These are phyloP conservation scores for Ascosphaera apis DNA, from an alignment of 2,329 filamentous ascomycete genomes.

Conservation along the genomic window DNA sequence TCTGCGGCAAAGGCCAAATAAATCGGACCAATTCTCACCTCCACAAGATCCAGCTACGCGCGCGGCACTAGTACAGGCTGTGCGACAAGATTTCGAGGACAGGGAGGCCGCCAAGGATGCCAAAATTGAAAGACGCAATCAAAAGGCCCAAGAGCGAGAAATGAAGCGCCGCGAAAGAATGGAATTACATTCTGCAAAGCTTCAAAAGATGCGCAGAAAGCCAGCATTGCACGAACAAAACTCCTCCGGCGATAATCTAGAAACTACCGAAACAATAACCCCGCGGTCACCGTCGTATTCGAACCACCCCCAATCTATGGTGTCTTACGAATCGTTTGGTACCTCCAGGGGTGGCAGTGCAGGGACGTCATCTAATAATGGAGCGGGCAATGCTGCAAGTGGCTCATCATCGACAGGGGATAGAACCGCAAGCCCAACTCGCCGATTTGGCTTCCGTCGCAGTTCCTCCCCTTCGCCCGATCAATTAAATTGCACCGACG, in stretches of 20 bases:
- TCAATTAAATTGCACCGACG: background rate
- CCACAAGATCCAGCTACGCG: slow-evolving; percentile 29
- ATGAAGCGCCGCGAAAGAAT: slow-evolving; percentile 21
- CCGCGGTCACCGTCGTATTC: background rate
- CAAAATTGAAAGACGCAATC: slow-evolving; percentile 29
- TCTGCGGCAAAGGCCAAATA: background rate
- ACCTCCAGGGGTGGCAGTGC: too few relatives aligned
- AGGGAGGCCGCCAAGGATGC: slow-evolving; percentile 34
- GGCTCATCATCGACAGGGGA: background rate
- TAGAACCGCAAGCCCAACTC: background rate
- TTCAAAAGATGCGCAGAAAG: background rate
- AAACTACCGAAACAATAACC: background rate
- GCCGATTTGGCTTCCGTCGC: background rate
- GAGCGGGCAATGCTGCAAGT: background rate
- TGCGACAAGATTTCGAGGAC: slow-evolving; percentile 33
- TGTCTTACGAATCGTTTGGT: background rate
- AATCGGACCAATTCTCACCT: slow-evolving; percentile 2
- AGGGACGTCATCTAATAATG: too few relatives aligned
- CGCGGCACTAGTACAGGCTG: slow-evolving; percentile 32
- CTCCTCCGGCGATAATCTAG: slow-evolving; percentile 1
- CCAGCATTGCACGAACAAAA: background rate
- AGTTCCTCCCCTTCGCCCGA: background rate
- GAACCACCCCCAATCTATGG: background rate
- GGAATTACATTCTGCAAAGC: slow-evolving; percentile 6
- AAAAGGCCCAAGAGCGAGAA: slow-evolving; percentile 23